A percentile compares a stretch with the other conserved stretches of the same genome.
phyloP scores from a whole-genome alignment of 2,329 filamentous ascomycete genomes.

The Beauveria asiatica region DNA sequence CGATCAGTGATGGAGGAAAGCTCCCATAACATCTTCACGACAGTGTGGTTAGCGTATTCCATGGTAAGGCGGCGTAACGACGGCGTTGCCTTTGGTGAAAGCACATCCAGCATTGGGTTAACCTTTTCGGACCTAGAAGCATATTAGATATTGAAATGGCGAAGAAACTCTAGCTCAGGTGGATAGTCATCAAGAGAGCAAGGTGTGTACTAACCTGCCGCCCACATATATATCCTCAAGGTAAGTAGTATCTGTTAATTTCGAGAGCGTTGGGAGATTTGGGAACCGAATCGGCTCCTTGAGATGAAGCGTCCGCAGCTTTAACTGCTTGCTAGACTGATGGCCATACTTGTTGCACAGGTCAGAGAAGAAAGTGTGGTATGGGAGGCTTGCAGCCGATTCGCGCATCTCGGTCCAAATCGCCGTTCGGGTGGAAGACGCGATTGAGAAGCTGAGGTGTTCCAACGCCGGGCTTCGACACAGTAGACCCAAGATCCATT shows the following conservation, averaged over 20 bases:
- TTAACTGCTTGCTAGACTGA: not conserved
- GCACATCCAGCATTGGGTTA: not conserved
- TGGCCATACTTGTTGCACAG: not conserved
- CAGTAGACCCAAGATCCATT: no score
- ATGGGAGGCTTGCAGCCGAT: no score
- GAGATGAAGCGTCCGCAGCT: not conserved
- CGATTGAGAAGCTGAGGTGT: no score
- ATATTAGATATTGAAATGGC: not conserved
- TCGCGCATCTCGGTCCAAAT: no score
- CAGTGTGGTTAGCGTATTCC: accelerated
- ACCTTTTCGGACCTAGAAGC: not conserved
- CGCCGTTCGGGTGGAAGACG: accelerated
- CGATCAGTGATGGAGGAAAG: no score
- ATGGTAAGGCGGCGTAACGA: not conserved
- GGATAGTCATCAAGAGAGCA: not conserved
- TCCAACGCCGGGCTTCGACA: no score
- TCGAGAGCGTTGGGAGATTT: not conserved
- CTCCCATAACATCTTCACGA: not conserved
- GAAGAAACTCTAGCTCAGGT: no score
- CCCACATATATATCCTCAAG: not conserved
- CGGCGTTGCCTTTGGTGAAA: not conserved
- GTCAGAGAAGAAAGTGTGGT: not conserved
- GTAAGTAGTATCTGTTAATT: not conserved
- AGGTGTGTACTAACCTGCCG: not conserved
- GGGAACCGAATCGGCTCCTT: not conserved